phyloP scores from a whole-genome alignment of 164 flowering plant genomes.

The Vitis riparia region DNA sequence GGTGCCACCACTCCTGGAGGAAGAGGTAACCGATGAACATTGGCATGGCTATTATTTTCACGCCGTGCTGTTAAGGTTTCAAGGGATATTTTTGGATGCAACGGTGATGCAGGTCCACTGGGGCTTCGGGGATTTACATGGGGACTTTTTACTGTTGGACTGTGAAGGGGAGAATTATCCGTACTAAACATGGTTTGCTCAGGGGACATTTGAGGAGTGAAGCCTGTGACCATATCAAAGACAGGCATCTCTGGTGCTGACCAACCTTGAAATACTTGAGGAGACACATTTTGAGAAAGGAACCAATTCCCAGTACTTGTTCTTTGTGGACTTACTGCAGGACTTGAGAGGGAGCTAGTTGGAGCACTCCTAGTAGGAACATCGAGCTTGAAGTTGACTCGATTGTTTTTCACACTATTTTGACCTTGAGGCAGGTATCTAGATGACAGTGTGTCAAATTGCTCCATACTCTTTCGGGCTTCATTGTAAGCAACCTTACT shows the following conservation, averaged over 20 bases:
- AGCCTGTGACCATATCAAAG: conserved; percentile 26
- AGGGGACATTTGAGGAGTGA: conserved; percentile 34
- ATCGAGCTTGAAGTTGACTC: conserved; percentile 22
- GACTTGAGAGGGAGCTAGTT: conserved; percentile 58
- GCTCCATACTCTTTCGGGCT: conserved; percentile 19
- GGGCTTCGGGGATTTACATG: conserved; percentile 26
- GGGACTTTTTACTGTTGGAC: conserved; percentile 45
- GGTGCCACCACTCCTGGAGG: conserved; percentile 66
- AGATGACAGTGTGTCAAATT: conserved; percentile 19
- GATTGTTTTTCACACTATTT: conserved; percentile 16
- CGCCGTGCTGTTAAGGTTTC: conserved; percentile 33
- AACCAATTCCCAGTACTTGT: conserved; percentile 28
- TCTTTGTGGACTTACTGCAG: conserved; percentile 59
- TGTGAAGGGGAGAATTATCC: conserved; percentile 53
- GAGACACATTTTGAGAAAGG: conserved; percentile 20
- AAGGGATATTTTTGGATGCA: conserved; percentile 32
- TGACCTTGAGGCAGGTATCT: conserved; percentile 24
- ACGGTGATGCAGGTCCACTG: conserved; percentile 50
- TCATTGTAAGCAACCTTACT: conserved; percentile 24
- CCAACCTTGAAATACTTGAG: conserved; percentile 47
- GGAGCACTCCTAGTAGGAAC: conserved; percentile 63
- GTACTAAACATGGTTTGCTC: conserved; percentile 36
- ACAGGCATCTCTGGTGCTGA: conserved; percentile 63
- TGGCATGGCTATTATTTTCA: conserved; percentile 35
- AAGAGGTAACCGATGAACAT: conserved; percentile 83